Percentiles rank a stretch among this genome's conserved stretches.
phyloP scores from a whole-genome alignment of 1,284 basidiomycete genomes.

The Malassezia globosa region DNA sequence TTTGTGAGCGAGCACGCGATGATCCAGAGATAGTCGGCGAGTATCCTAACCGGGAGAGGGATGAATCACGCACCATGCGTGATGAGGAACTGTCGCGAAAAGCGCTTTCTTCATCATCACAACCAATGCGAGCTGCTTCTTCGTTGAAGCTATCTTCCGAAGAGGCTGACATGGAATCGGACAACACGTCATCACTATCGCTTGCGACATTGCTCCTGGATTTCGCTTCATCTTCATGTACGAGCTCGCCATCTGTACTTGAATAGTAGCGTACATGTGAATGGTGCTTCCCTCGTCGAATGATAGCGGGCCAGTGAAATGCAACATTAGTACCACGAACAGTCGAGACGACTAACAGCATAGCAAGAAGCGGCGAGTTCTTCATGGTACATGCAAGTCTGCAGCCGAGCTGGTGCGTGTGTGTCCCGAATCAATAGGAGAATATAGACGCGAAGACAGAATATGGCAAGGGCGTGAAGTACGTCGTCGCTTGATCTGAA shows the following conservation, averaged over 20 bases:
- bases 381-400: neutral
- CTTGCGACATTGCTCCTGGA: constrained; percentile 4
- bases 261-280: constrained; percentile 38
- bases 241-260: constrained; percentile 1
- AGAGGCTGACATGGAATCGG: constrained; percentile 1
- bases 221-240: neutral
- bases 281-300: constrained; percentile 25
- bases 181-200: neutral
- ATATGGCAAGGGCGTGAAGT: too few species aligned
- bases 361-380: constrained; percentile 28
- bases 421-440: too few species aligned
- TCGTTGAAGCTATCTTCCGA: constrained; percentile 19
- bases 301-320: constrained; percentile 34
- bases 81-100: constrained; percentile 7
- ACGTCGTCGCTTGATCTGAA: too few species aligned
- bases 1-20: neutral
- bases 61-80: neutral
- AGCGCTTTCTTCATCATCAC: constrained; percentile 20
- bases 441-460: too few species aligned
- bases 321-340: constrained; percentile 35
- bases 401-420: neutral
- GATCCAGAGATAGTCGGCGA: neutral
- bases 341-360: constrained; percentile 38
- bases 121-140: constrained; percentile 18
- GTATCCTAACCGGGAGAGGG: neutral